Conservation (phyloP, 768 basidiomycete species). For the Gymnopilus dilepis region DNA sequence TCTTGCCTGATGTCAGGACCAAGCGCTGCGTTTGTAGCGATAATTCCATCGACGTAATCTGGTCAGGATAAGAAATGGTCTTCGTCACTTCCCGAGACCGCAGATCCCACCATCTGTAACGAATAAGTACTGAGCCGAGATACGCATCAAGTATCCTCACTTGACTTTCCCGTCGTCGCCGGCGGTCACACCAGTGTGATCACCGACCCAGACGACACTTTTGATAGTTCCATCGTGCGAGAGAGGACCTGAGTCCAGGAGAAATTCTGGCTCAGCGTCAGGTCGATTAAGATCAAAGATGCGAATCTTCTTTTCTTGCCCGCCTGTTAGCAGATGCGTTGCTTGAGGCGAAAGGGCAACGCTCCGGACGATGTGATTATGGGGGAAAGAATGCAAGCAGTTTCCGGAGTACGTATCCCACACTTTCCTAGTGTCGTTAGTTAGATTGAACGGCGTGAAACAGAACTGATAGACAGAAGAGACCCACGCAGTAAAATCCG, state of each 20-base stretch:
- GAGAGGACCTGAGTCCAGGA: slow-evolving; percentile 61
- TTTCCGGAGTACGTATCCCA: slow-evolving; percentile 95
- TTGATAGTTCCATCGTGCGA: slow-evolving; percentile 91
- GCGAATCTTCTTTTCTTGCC: slow-evolving; percentile 96
- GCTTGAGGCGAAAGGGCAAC: slow-evolving; percentile 82
- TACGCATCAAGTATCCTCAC: slow-evolving; percentile 45
- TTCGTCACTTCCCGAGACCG: slow-evolving; percentile 76
- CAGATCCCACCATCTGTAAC: slow-evolving; percentile 93
- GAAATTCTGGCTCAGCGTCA: slow-evolving; percentile 86
- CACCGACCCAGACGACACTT: slow-evolving; percentile 93
- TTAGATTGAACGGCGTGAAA: slow-evolving; percentile 19
- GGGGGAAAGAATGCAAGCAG: slow-evolving; percentile 93
- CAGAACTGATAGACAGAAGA: slow-evolving; percentile 8
- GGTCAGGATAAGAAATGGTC: slow-evolving; percentile 70
- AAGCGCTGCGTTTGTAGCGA: slow-evolving; percentile 81
- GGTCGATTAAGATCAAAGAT: slow-evolving; percentile 90
- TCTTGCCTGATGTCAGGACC: slow-evolving; percentile 90
- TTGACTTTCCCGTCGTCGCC: slow-evolving; percentile 93
- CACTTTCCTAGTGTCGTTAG: slow-evolving; percentile 74
- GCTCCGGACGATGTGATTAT: slow-evolving; percentile 97
- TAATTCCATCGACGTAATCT: slow-evolving; percentile 95
- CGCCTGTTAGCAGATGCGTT: slow-evolving; percentile 83
- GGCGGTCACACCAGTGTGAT: slow-evolving; percentile 85
- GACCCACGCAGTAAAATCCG: slow-evolving; percentile 95
- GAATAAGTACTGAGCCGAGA: slow-evolving; percentile 21